These are phyloP conservation scores for Pterulicium gracile DNA, from an alignment of 1,284 basidiomycete species.

Conservation along the genomic window DNA sequence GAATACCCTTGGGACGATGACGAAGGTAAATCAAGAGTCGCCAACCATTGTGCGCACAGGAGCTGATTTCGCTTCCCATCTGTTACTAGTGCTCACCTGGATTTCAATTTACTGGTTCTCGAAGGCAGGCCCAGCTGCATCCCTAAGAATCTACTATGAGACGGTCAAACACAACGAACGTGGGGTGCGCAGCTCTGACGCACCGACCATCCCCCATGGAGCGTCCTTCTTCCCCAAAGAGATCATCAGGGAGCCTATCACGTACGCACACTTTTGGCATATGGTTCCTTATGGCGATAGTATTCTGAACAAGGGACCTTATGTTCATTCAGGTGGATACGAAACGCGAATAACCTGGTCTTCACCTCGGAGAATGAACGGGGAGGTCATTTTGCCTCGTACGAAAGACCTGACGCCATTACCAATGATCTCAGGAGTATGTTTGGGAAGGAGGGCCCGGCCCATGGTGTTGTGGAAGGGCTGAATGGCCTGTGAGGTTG, in stretches of 20 bases:
- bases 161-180: conserved; percentile 19
- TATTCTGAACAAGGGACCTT: neutral
- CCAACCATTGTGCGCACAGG: no score
- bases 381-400: conserved; percentile 9
- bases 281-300: no score
- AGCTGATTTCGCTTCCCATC: neutral
- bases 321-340: neutral
- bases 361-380: conserved; percentile 4
- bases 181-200: neutral
- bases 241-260: neutral
- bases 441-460: conserved; percentile 7
- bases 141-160: conserved; percentile 35
- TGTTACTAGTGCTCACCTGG: conserved; percentile 31
- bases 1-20: conserved; percentile 40
- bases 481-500: no score
- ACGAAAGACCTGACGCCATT: conserved; percentile 6
- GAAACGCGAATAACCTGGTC: conserved; percentile 3
- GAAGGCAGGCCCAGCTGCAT: conserved; percentile 31
- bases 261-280: neutral
- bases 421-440: conserved; percentile 6
- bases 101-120: conserved; percentile 39
- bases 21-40: conserved; percentile 22
- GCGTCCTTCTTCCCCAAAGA: conserved; percentile 1
- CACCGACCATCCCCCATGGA: neutral
- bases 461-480: conserved; percentile 5